phyloP scores from a whole-genome alignment of 768 basidiomycete species.

The Boletellus emodensis region DNA sequence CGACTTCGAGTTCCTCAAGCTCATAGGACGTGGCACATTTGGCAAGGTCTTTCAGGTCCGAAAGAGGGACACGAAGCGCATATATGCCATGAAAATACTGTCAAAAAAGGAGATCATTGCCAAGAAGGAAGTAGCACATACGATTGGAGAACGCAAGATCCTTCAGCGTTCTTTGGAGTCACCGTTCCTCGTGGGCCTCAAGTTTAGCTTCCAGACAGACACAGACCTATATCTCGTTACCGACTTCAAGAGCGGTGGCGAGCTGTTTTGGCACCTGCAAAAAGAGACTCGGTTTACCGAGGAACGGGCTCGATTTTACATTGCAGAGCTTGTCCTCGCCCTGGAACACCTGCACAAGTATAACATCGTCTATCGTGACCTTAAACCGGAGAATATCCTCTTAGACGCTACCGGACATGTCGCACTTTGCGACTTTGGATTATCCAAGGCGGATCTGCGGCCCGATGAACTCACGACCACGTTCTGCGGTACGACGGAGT shows the following conservation, averaged over 20 bases:
- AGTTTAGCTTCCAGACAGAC: slow-evolving; percentile 98
- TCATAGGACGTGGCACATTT: slow-evolving; percentile 97
- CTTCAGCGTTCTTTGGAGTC: slow-evolving; percentile 89
- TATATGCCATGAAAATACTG: slow-evolving; percentile 99
- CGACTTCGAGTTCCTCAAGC: slow-evolving; percentile 98
- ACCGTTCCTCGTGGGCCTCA: slow-evolving; percentile 96
- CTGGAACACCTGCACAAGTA: slow-evolving; percentile 97
- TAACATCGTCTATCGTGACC: slow-evolving; percentile 91
- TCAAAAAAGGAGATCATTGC: slow-evolving; percentile 99
- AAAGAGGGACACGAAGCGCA: slow-evolving; percentile 95
- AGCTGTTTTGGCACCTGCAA: slow-evolving; percentile 98
- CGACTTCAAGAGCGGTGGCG: slow-evolving; percentile 98
- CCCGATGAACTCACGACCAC: slow-evolving; percentile 97
- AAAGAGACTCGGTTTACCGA: slow-evolving; percentile 91
- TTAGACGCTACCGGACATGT: slow-evolving; percentile 98
- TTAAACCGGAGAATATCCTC: slow-evolving; percentile 98
- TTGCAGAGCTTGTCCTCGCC: slow-evolving; percentile 92
- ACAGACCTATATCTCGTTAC: slow-evolving; percentile 93
- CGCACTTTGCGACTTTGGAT: slow-evolving; percentile 96
- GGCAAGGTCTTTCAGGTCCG: slow-evolving; percentile 99
- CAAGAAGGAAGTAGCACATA: slow-evolving; percentile 99
- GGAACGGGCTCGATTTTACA: slow-evolving; percentile 92
- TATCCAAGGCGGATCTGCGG: slow-evolving; percentile 93
- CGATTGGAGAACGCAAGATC: slow-evolving; percentile 99
- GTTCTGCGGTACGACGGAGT: slow-evolving; percentile 98